Evolutionary conservation across 169 alveolate genomes (phyloP), one percentile per base, ranked within the genome.

Genomic region (Babesia ovata): DNA sequence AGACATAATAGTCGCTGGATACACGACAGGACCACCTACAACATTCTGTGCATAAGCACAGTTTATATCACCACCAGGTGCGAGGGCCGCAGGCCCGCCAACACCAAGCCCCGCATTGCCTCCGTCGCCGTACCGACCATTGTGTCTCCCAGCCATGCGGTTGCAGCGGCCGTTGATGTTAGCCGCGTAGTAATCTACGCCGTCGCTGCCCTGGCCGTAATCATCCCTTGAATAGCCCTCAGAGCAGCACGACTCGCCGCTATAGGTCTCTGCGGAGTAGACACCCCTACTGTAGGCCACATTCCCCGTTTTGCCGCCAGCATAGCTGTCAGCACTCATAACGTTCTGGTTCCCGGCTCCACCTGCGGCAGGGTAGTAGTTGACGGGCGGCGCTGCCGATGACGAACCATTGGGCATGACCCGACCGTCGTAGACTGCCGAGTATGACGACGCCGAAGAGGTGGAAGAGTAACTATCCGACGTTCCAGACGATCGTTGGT

Each of bases 221-320:
- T 53, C 70, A 8, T 61, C 70, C 54, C 39, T 61, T 12, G 28
- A 26, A 36, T 61, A 12, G 39, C 14, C 21, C 8, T 63, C 73
- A 11, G 73, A 63, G 10, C 52, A 45, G 48, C 73, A 63, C 21
- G 73, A 63, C 9, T 63, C 73, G 39, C 61, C 73, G 26, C 73
- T 63, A 48, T 22, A 63, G 21, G 61, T 49, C 60, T 63, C 73
- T 8, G 61, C 60, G n/a, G 73, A 49, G 53, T 48, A 63, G 2
- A 52, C 45, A 22, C 61, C 73, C 33, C 22, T 63, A 22, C 21
- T 29, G 48, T 63, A 63, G 10, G n/a, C 11, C n/a, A 21, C 16
- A 1, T 58, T 0, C 0, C 73, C 45, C 10, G 24, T 2, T 7
- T 44, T 46, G 17, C 26, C 4, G 46, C 19, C 46, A 39, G 22